phyloP scores from a whole-genome alignment of 108 stramenopile species.

The Chaetoceros tenuissimus region DNA sequence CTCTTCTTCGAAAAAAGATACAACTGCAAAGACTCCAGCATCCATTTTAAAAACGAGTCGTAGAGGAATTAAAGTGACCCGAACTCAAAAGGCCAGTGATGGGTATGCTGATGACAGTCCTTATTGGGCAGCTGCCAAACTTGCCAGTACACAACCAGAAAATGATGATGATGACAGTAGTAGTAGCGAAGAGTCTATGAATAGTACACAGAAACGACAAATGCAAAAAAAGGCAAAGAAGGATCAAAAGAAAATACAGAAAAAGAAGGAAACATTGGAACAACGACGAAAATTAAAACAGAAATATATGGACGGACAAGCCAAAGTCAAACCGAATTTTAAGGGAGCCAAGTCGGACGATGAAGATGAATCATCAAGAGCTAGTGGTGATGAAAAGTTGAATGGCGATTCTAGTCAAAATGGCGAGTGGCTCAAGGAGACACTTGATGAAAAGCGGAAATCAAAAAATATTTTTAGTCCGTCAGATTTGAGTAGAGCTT shows the following conservation, averaged over 20 bases:
- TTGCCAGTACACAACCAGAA: background rate
- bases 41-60: background rate
- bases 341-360: background rate
- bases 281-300: constrained; percentile 1
- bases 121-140: background rate
- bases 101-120: background rate
- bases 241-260: constrained; percentile 7
- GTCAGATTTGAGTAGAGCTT: constrained; percentile 32
- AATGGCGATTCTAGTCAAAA: constrained; percentile 3
- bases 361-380: constrained; percentile 3
- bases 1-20: background rate
- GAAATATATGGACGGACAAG: background rate
- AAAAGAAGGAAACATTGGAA: constrained; percentile 2
- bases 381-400: constrained; percentile 6
- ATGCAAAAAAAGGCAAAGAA: background rate
- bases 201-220: background rate
- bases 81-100: background rate
- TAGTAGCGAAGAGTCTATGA: background rate
- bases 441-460: background rate
- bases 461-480: constrained; percentile 14
- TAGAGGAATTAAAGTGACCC: background rate
- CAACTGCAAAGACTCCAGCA: background rate
- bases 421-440: constrained; percentile 1
- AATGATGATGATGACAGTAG: background rate
- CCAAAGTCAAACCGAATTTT: constrained; percentile 1